Percentiles rank a stretch among this genome's conserved stretches.
phyloP scores from a whole-genome alignment of 2,329 filamentous ascomycete genomes.

The Aspergillus fumigatus region DNA sequence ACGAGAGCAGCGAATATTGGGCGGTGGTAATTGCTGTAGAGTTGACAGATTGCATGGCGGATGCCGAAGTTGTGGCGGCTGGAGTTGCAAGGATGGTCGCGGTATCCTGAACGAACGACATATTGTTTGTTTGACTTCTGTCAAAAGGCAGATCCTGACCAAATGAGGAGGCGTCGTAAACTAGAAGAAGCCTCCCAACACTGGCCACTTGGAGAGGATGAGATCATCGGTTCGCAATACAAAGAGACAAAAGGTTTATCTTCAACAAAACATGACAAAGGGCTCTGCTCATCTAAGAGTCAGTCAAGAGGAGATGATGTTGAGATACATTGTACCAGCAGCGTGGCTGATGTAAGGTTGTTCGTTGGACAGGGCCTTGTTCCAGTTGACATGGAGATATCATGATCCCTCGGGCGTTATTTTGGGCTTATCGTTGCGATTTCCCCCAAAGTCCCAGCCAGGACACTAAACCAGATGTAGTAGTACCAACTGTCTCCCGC shows the following conservation, averaged over 20 bases:
- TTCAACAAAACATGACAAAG: not conserved
- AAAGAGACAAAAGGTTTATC: slow-evolving; percentile 1
- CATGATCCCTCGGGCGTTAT: not conserved
- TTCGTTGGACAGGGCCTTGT: not conserved
- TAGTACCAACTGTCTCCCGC: not conserved
- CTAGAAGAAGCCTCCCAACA: not conserved
- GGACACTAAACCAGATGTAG: not conserved
- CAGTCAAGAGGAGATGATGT: not conserved
- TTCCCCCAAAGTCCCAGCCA: not conserved
- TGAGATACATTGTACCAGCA: not conserved
- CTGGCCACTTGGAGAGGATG: slow-evolving; percentile 1
- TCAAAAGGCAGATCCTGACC: not conserved
- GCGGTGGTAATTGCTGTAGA: slow-evolving; percentile 16
- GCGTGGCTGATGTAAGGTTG: not conserved
- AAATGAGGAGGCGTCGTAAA: not conserved
- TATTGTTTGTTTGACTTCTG: slow-evolving; percentile 1
- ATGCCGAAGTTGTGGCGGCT: slow-evolving; percentile 9
- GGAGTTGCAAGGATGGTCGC: slow-evolving; percentile 18
- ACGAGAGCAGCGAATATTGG: slow-evolving; percentile 21
- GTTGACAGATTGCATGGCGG: slow-evolving; percentile 18
- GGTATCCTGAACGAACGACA: slow-evolving; percentile 21
- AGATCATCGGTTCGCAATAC: slow-evolving; percentile 3
- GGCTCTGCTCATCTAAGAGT: not conserved
- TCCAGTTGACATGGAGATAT: not conserved
- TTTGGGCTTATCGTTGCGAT: not conserved